A percentile compares a stretch with the other conserved stretches of the same genome.
Evolutionary conservation across 257 asterid genomes (phyloP).

Genomic region (Primulina tabacum): DNA sequence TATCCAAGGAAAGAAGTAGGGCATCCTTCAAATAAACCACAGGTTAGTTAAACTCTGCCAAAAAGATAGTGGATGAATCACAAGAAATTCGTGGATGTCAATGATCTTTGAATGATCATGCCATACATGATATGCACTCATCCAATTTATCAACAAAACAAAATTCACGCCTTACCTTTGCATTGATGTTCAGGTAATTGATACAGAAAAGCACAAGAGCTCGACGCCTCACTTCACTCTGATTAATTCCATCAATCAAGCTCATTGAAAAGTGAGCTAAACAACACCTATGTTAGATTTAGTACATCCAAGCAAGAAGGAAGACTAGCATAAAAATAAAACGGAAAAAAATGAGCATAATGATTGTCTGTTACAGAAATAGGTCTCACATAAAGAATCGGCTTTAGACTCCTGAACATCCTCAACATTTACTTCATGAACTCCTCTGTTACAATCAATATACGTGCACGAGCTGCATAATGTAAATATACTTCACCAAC

Average conservation of each 20-base stretch:
- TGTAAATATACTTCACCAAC: constrained; percentile 19
- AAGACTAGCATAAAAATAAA: background rate
- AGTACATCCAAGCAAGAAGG: constrained; percentile 17
- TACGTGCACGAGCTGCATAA: constrained; percentile 65
- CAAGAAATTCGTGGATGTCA: background rate
- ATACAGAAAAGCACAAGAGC: constrained; percentile 85
- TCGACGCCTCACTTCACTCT: constrained; percentile 73
- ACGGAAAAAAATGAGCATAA: constrained; percentile 19
- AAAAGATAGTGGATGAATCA: background rate
- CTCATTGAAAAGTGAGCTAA: constrained; percentile 62
- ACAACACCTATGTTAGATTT: constrained; percentile 22
- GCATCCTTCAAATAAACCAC: constrained; percentile 63
- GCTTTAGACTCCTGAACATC: constrained; percentile 59
- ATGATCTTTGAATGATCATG: background rate
- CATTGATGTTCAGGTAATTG: constrained; percentile 52
- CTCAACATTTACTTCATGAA: constrained; percentile 53
- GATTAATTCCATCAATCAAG: constrained; percentile 85
- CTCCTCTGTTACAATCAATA: constrained; percentile 50
- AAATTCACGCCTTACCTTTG: constrained; percentile 53
- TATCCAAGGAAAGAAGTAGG: constrained; percentile 62
- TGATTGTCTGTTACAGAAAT: constrained; percentile 10
- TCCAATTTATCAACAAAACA: constrained; percentile 11
- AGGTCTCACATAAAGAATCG: constrained; percentile 68
- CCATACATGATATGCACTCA: background rate
- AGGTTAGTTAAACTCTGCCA: constrained; percentile 22